Evolutionary conservation across 2,329 filamentous ascomycete genomes (phyloP).

Genomic region (Coniochaeta sp.): DNA sequence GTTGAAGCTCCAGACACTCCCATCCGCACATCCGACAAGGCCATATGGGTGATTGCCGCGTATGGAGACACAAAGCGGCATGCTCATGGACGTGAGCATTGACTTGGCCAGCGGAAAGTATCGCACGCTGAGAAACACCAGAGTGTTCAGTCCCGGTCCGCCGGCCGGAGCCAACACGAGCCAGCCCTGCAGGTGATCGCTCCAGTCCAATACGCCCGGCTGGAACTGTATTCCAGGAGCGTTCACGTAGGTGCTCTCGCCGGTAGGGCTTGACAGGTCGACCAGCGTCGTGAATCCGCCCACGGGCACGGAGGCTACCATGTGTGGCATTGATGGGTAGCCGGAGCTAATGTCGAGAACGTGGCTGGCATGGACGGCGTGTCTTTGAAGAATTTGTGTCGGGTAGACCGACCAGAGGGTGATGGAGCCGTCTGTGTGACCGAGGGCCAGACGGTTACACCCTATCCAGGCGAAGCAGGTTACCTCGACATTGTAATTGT

Average conservation of each 20-base stretch:
- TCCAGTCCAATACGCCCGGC: conserved; percentile 45
- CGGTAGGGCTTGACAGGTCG: conserved; percentile 44
- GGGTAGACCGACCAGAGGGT: conserved; percentile 50
- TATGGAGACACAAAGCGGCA: conserved; percentile 41
- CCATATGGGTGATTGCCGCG: conserved; percentile 46
- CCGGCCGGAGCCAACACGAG: conserved; percentile 44
- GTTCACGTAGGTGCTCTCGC: conserved; percentile 46
- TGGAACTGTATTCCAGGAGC: conserved; percentile 43
- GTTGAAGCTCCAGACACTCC: conserved; percentile 43
- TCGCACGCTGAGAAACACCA: conserved; percentile 45
- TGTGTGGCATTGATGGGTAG: conserved; percentile 48
- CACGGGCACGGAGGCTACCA: conserved; percentile 47
- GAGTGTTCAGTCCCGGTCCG: conserved; percentile 42
- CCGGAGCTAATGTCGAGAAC: conserved; percentile 48
- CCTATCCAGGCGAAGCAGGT: conserved; percentile 49
- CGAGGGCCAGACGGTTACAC: conserved; percentile 46
- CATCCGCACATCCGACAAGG: conserved; percentile 45
- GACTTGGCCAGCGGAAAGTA: conserved; percentile 46
- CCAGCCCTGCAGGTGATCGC: conserved; percentile 48
- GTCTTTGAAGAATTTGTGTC: conserved; percentile 38
- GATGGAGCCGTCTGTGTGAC: conserved; percentile 49
- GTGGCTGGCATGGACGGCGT: conserved; percentile 44
- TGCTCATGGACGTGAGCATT: conserved; percentile 42
- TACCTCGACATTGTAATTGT: conserved; percentile 40
- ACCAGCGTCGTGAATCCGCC: conserved; percentile 45